These are phyloP conservation scores for Raddia guianensis DNA, from an alignment of 176 grass and related monocot genomes.

Conservation along the genomic window DNA sequence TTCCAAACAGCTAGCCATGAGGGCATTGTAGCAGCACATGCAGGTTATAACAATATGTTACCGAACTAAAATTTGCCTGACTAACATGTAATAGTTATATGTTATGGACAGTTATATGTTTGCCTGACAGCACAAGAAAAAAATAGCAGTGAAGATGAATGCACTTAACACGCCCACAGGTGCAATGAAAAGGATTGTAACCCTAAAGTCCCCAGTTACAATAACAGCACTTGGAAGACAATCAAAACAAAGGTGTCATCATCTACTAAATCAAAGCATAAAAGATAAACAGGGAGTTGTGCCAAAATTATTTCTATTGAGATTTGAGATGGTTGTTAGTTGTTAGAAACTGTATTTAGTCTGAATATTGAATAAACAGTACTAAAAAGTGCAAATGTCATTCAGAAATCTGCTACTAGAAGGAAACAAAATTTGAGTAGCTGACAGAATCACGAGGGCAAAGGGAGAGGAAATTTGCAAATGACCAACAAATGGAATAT, in stretches of 20 bases:
- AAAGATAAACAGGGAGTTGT: background rate
- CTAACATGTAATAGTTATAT: background rate
- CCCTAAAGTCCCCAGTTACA: background rate
- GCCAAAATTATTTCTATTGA: background rate
- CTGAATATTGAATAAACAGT: no score
- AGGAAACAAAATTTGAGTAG: background rate
- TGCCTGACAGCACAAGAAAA: background rate
- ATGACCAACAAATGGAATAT: constrained; percentile 13
- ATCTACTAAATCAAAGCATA: constrained; percentile 1
- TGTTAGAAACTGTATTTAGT: constrained; percentile 4
- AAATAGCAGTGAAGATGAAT: constrained; percentile 24
- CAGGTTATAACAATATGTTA: background rate
- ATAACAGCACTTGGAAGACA: background rate
- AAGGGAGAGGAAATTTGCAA: background rate
- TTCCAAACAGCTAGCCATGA: constrained; percentile 1
- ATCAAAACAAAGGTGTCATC: constrained; percentile 12
- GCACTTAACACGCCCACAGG: background rate
- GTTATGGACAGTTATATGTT: background rate
- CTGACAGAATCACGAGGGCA: background rate
- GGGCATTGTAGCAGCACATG: background rate
- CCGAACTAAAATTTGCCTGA: background rate
- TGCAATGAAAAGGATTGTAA: constrained; percentile 8
- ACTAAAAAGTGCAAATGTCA: background rate
- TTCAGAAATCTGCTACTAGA: background rate
- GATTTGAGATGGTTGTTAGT: constrained; percentile 1